Percentiles rank a stretch among this genome's conserved stretches.
These are phyloP conservation scores for Monoraphidium neglectum DNA, from an alignment of 139 green algal genomes.

Conservation along the genomic window DNA sequence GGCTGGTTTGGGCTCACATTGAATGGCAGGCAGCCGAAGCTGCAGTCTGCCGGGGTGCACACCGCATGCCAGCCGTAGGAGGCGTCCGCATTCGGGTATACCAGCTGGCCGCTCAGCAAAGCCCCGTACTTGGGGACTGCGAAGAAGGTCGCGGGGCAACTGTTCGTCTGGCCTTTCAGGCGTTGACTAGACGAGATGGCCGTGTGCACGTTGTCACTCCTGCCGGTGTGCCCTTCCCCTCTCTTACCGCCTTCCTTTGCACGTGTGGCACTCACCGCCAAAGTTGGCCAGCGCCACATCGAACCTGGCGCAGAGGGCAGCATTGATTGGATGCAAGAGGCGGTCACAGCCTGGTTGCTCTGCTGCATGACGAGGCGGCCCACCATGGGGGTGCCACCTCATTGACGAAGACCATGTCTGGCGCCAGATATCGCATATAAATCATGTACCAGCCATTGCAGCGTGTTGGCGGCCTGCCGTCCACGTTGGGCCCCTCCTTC, in stretches of 20 bases:
- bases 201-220: background rate
- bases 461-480: too few species aligned
- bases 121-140: background rate
- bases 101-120: slow-evolving; percentile 30
- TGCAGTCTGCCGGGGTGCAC: slow-evolving; percentile 34
- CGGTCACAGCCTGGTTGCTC: background rate
- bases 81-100: slow-evolving; percentile 37
- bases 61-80: slow-evolving; percentile 24
- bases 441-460: background rate
- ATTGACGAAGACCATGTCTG: background rate
- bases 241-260: background rate
- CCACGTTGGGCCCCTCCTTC: too few species aligned
- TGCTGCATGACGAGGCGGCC: background rate
- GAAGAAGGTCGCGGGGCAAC: too few species aligned
- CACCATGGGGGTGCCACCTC: background rate
- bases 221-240: background rate
- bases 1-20: slow-evolving; percentile 25
- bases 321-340: background rate
- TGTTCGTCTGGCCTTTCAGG: too few species aligned
- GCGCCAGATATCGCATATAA: background rate
- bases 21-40: slow-evolving; percentile 39
- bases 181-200: background rate
- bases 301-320: slow-evolving; percentile 31
- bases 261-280: slow-evolving; percentile 48
- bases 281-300: slow-evolving; percentile 76